Percentiles rank a stretch among this genome's conserved stretches.
phyloP scores from a whole-genome alignment of 306 rosid species.

The Gastrolobium villosum region DNA sequence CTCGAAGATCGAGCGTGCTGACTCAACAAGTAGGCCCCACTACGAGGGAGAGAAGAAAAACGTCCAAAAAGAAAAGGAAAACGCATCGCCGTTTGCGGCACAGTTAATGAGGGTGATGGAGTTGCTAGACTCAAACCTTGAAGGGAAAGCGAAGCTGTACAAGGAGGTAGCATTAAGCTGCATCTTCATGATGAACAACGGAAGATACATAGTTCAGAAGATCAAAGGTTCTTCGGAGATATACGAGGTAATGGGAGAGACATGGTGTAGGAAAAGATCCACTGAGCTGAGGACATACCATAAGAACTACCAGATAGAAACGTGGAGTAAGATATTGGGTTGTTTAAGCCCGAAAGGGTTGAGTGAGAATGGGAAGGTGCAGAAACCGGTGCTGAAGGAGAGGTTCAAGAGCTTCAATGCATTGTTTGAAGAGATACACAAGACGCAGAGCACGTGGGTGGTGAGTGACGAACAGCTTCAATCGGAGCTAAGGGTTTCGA shows the following conservation, averaged over 20 bases:
- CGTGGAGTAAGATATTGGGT: slow-evolving; percentile 73
- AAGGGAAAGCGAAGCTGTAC: slow-evolving; percentile 73
- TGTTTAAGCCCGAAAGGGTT: slow-evolving; percentile 72
- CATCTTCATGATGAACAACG: slow-evolving; percentile 93
- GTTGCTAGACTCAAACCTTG: slow-evolving; percentile 68
- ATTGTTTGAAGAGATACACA: slow-evolving; percentile 82
- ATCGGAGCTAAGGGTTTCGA: slow-evolving; percentile 86
- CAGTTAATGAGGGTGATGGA: slow-evolving; percentile 72
- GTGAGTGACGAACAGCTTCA: slow-evolving; percentile 89
- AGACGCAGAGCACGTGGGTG: slow-evolving; percentile 86
- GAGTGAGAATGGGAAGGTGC: slow-evolving; percentile 66
- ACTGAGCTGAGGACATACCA: slow-evolving; percentile 74
- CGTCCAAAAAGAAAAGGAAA: slow-evolving; percentile 1
- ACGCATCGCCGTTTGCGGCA: slow-evolving; percentile 55
- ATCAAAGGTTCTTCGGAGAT: slow-evolving; percentile 75
- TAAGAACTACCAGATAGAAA: slow-evolving; percentile 79
- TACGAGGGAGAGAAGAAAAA: slow-evolving; percentile 2
- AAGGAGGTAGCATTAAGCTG: slow-evolving; percentile 66
- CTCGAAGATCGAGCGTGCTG: slow-evolving; percentile 58
- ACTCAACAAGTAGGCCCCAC: slow-evolving; percentile 53
- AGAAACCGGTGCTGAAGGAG: slow-evolving; percentile 77
- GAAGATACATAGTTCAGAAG: slow-evolving; percentile 84
- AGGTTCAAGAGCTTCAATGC: slow-evolving; percentile 80
- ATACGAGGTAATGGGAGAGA: slow-evolving; percentile 70
- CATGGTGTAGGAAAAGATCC: slow-evolving; percentile 80